Evolutionary conservation across 768 basidiomycete genomes (phyloP).

Genomic region (Pholiota conissans): DNA sequence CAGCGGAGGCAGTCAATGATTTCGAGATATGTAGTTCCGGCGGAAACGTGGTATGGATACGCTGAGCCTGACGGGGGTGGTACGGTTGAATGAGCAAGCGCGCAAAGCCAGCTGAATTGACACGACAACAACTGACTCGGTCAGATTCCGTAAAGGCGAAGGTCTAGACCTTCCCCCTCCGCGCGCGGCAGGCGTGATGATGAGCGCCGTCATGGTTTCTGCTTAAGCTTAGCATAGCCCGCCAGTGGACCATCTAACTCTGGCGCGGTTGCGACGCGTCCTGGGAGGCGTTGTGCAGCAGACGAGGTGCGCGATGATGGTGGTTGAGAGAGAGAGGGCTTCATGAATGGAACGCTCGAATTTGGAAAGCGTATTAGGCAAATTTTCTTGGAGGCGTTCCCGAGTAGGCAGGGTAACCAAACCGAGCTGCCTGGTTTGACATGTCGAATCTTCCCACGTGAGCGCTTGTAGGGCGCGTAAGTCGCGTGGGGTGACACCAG

Average conservation of each 20-base stretch:
- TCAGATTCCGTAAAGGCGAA: background rate
- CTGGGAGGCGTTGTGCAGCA: background rate
- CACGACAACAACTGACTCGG: background rate
- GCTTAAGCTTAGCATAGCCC: background rate
- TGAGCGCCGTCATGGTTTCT: background rate
- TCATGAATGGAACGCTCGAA: background rate
- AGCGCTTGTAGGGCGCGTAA: no score
- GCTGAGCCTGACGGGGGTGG: no score
- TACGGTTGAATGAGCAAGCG: no score
- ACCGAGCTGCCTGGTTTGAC: background rate
- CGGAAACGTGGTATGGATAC: no score
- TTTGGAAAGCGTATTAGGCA: background rate
- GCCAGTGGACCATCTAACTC: background rate
- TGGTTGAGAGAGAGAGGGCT: background rate
- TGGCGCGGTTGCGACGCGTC: background rate
- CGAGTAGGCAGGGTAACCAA: background rate
- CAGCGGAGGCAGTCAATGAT: background rate
- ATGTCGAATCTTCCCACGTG: background rate
- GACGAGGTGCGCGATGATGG: background rate
- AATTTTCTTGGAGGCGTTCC: background rate
- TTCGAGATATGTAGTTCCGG: no score
- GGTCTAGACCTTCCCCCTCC: background rate
- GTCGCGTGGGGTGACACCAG: no score
- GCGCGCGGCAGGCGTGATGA: no score
- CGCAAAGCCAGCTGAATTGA: background rate